Evolutionary conservation across 2,329 filamentous ascomycete species (phyloP), one percentile per base, ranked within the genome.

Genomic region (Beauveria bassiana): DNA sequence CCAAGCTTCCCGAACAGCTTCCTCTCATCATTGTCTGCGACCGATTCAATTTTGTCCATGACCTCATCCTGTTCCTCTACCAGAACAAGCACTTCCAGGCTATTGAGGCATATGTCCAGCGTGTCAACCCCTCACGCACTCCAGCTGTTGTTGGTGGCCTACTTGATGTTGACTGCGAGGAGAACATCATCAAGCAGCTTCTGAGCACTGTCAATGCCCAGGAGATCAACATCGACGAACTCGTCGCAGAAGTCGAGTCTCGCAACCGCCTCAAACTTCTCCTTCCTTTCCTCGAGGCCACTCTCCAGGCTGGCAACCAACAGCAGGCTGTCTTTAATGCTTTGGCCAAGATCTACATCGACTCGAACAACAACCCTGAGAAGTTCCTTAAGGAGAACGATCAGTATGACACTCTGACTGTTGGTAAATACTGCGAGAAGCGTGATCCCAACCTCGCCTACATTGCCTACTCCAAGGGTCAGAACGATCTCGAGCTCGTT

Each of bases 71-170:
- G 24, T 97, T 95, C 77, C 85, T 99, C 9, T 99, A 99, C 81
- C 95, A 98, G 81, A 96, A 96, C 77, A 93, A 99, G 77, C 93
- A 98, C 72, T 99, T 97, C 84, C 92, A 96, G 79, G 96, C 95
- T 1, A 99, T 99, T 66, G 95, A 99, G 78, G 88, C 96, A 10
- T 99, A 99, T 69, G 95, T 99, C 31, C 95, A 99, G 80, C 89
- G 91, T 50, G 93, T 99, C 68, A 99, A 99, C 78, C 93, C 95
- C 6, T 82, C 88, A 18, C 83, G 95, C 68, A 95, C 96, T 6
- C 95, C 95, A 5, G 90, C 92, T 62, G 95, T 99, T 64, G 86
- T 99, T 67, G 95, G 95, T 68, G 95, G 93, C 42, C 80, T 99
- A 38, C 82, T 99, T 54, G 95, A 99, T 70, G 95, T 99, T 59